Base-by-base conservation (phyloP, 345 rosid genomes). In the Sisymbrium irio region DNA sequence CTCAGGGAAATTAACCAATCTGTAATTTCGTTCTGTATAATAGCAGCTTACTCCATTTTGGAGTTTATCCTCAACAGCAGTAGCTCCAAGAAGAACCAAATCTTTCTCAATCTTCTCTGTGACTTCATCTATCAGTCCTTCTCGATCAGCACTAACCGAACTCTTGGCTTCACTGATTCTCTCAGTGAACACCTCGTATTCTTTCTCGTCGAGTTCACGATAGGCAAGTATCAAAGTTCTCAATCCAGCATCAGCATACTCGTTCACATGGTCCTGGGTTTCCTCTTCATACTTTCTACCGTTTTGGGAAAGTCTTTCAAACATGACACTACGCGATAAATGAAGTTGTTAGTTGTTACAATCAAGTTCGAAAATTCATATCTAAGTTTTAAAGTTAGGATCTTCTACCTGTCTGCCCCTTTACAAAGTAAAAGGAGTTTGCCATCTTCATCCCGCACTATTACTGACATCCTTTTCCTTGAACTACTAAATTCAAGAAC, bases 11-110 rank as follows among this genome's bases (percentile, higher is more conserved):
- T 45, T 46, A 20, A 51, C 37, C 49, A 51, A 12, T 32, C 35
- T 37, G 53, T 57, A 17, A 41, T 30, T 46, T 39, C 27, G 37
- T 30, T 14, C 32, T n/a, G 32, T 51, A 32, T 32, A 68, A 3
- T 28, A 69, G 65, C 74, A 72, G 59, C 91, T 71, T 76, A 93
- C 98, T 93, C 98, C 98, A 73, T 87, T 76, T 83, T 94, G 98
- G 64, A 91, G 93, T 77, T 94, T 94, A 83, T 93, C 98, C 89
- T 93, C 98, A 33, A 93, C 98, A 71, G 98, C 98, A 37, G 98
- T 94, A 57, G 96, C 97, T 65, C 98, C 98, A 64, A 94, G 89
- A 78, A 94, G 98, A 80, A 88, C 60, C 71, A 94, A 80, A 78
- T 88, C 87, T 85, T 78, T 88, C 82, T 91, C 98, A 45, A 94